Percentiles rank a stretch among this genome's conserved stretches.
These are phyloP conservation scores for Panellus pusillus DNA, from an alignment of 768 basidiomycete species.

Conservation along the genomic window DNA sequence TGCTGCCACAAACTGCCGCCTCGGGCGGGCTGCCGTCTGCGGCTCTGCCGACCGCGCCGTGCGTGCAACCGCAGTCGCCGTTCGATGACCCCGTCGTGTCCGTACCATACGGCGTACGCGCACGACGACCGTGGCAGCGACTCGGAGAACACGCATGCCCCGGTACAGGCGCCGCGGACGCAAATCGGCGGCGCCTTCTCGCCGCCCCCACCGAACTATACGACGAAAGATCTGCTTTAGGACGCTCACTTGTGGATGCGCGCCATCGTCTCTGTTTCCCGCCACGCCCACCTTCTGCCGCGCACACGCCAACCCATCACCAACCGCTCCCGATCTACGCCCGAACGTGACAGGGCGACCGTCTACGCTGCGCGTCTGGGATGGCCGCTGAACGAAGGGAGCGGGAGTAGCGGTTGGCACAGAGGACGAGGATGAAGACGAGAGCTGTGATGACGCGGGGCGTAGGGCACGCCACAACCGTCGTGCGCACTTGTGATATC, in stretches of 20 bases:
- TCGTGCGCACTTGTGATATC: no score
- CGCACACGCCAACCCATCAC: no score
- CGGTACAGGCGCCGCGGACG: background rate
- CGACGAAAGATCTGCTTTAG: constrained; percentile 8
- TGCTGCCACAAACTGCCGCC: background rate
- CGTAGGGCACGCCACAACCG: no score
- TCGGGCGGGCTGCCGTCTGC: background rate
- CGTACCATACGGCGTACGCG: constrained; percentile 21
- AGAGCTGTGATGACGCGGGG: no score
- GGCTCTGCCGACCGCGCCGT: constrained; percentile 5
- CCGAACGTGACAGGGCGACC: no score
- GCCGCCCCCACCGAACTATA: constrained; percentile 15
- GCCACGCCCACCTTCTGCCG: no score
- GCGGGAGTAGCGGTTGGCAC: no score
- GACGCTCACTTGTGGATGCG: background rate
- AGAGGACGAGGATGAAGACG: no score
- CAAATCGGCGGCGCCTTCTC: background rate
- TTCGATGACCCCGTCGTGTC: constrained; percentile 13
- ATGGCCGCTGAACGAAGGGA: no score
- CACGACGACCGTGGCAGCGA: background rate
- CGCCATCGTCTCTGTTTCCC: no score
- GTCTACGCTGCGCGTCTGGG: no score
- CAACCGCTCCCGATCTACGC: no score
- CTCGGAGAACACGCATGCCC: background rate
- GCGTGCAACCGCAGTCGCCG: constrained; percentile 1